phyloP scores from a whole-genome alignment of 129 eudicot genomes.

The Lactuca saligna region DNA sequence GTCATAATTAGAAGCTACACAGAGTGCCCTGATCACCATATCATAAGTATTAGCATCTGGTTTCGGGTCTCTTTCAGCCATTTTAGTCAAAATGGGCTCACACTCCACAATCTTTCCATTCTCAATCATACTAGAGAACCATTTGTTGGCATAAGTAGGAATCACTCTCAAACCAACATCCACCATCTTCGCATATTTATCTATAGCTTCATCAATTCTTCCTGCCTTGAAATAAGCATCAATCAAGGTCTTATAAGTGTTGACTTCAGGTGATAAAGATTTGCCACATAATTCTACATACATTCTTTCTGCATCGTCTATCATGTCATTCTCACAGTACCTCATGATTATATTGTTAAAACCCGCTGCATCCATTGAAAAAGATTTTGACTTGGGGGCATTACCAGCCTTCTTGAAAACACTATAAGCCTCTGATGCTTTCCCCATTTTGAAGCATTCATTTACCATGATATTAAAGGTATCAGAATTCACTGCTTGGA shows the following conservation, averaged over 20 bases:
- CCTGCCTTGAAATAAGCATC: slow-evolving; percentile 76
- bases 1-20: slow-evolving; percentile 46
- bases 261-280: slow-evolving; percentile 83
- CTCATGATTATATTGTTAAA: slow-evolving; percentile 59
- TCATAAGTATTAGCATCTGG: slow-evolving; percentile 77
- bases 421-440: slow-evolving; percentile 48
- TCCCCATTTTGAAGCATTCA: slow-evolving; percentile 71
- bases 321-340: slow-evolving; percentile 68
- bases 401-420: slow-evolving; percentile 79
- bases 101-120: slow-evolving; percentile 71
- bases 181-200: slow-evolving; percentile 68
- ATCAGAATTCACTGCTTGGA: slow-evolving; percentile 89
- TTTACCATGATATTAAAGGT: slow-evolving; percentile 85
- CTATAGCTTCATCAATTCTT: slow-evolving; percentile 61
- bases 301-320: slow-evolving; percentile 79
- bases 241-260: slow-evolving; percentile 55
- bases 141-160: slow-evolving; percentile 72
- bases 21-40: slow-evolving; percentile 74
- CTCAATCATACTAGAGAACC: slow-evolving; percentile 70
- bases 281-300: slow-evolving; percentile 57
- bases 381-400: slow-evolving; percentile 76
- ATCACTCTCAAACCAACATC: slow-evolving; percentile 82
- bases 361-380: slow-evolving; percentile 83
- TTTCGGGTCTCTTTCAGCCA: slow-evolving; percentile 77
- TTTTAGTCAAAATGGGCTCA: slow-evolving; percentile 60